Percentiles rank a stretch among this genome's conserved stretches.
Conservation (phyloP, 2,329 filamentous ascomycete species). For the Conoideocrella luteorostrata region DNA sequence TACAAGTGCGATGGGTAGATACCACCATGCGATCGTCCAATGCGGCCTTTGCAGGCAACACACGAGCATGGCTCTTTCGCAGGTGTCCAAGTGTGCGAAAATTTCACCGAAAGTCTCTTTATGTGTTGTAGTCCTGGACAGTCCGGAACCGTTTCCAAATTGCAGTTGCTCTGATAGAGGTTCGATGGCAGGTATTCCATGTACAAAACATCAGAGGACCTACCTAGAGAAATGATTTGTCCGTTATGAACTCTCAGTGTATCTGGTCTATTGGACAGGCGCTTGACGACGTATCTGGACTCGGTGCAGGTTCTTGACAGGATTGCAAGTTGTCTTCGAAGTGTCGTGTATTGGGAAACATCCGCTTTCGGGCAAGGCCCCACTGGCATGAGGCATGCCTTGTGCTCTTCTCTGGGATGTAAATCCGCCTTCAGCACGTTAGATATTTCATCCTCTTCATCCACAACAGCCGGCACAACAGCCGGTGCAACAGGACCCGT, state of each 20-base stretch:
- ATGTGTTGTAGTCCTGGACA: constrained; percentile 26
- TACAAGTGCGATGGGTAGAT: constrained; percentile 35
- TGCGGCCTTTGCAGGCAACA: constrained; percentile 25
- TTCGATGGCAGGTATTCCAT: constrained; percentile 28
- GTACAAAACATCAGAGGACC: constrained; percentile 24
- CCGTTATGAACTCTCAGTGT: constrained; percentile 20
- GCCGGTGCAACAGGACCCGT: neutral
- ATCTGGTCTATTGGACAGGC: constrained; percentile 14
- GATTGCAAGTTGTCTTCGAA: constrained; percentile 21
- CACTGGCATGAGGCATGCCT: constrained; percentile 17
- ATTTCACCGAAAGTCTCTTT: constrained; percentile 34
- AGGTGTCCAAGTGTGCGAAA: constrained; percentile 35
- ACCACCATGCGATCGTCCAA: constrained; percentile 19
- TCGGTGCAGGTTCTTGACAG: constrained; percentile 23
- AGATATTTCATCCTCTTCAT: constrained; percentile 17
- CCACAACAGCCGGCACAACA: too few relatives aligned
- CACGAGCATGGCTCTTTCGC: constrained; percentile 21
- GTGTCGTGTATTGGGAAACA: constrained; percentile 24
- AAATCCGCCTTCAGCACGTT: constrained; percentile 19
- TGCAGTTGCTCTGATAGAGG: constrained; percentile 20
- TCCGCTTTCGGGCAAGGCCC: constrained; percentile 18
- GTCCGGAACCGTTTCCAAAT: constrained; percentile 18
- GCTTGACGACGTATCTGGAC: constrained; percentile 15
- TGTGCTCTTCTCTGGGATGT: constrained; percentile 12
- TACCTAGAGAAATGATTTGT: constrained; percentile 22